Percentiles rank a stretch among this genome's conserved stretches.
phyloP scores from a whole-genome alignment of 768 basidiomycete species.

The Hericium coralloides region DNA sequence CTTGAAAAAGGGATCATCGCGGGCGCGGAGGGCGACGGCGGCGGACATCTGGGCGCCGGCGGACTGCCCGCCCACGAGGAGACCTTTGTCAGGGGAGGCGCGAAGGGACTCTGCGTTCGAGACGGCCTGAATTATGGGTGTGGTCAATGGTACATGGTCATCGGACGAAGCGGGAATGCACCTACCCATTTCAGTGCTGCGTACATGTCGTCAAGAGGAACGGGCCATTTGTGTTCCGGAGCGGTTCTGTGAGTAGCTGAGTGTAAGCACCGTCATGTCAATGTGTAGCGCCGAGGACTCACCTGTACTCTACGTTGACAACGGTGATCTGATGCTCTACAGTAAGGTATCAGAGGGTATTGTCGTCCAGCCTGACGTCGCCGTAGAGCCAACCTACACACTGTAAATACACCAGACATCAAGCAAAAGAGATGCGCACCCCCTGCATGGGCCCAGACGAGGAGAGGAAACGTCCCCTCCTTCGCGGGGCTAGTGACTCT shows the following conservation, averaged over 20 bases:
- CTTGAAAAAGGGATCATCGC: not conserved
- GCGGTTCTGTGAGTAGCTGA: not conserved
- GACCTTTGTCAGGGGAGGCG: not conserved
- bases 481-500: not conserved
- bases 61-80: not conserved
- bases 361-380: not conserved
- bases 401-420: not conserved
- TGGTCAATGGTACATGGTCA: not conserved
- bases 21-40: not conserved
- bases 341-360: not conserved
- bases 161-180: not conserved
- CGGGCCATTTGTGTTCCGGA: not conserved
- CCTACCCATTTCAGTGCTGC: slow-evolving; percentile 1
- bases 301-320: not conserved
- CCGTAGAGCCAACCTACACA: not conserved
- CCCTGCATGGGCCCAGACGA: not conserved
- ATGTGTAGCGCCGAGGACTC: not conserved
- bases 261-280: not conserved
- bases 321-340: not conserved
- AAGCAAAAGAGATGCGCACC: not conserved
- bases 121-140: not conserved
- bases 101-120: not conserved
- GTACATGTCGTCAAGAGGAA: not conserved
- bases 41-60: not conserved
- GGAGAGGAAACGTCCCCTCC: not conserved